Base-by-base conservation (phyloP, 345 rosid species). In the Eucalyptus regnans region DNA sequence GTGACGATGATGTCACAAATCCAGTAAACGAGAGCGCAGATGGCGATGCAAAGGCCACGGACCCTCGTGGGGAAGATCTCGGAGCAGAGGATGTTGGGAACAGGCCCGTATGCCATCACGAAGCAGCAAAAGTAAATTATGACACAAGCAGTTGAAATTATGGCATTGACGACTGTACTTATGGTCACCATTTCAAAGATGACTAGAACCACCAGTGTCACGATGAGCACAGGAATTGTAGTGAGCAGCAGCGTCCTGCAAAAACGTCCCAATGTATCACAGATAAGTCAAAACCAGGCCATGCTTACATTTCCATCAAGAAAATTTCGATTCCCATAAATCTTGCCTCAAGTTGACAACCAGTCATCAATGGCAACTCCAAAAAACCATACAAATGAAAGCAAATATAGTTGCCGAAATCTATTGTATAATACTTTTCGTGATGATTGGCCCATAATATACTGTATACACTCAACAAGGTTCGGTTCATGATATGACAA, bases 21-120 rank as follows among this genome's bases (percentile, higher is more conserved):
- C 99, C 99, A 98, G 94, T 92, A 97, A 54, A 93, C 98, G 80
- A 98, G 84, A n/a, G 98, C 95, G 66, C 98, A 96, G 18, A 96
- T 97, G 79, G 99, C 98, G 27, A 98, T 98, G 93, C 99, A 98
- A 71, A 98, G 97, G 64, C 99, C 99, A 18, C 99, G 98, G 85
- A 98, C 98, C 89, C 98, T 94, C 22, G 99, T 98, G 4, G 99
- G 99, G 94, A 98, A 98, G 91, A 98, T 98, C 92, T 98, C 99
- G 7, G 99, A 96, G 90, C 99, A 98, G 33, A 98, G 97, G 88
- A 98, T 97, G 90, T 97, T 97, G 46, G 99, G 99, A 81, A 98
- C 94, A 12, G 99, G 99, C 14, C 99, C 99, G 50, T 96, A 97
- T 4, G 94, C 99, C 88, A 90, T 90, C 87, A 98, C 98, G 80